Base-by-base conservation (phyloP, 345 rosid genomes). In the Garcia nutans region DNA sequence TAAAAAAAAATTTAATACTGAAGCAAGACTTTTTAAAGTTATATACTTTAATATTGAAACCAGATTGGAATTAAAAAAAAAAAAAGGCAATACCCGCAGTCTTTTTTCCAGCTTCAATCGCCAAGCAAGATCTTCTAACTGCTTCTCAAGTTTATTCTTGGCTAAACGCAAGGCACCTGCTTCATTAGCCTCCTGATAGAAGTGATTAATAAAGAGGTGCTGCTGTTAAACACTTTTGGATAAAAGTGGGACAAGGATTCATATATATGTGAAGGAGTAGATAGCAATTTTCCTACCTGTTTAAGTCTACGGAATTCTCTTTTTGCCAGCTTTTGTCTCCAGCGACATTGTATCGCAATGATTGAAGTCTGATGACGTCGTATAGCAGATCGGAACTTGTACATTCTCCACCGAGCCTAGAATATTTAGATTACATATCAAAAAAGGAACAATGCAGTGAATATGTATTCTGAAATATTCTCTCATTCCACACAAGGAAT, bases 141-240 rank as follows among this genome's bases (percentile, higher is more conserved):
- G 93, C 88, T 90, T 90, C 88, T 96, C 97, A 81, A 96, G 97
- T 80, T 96, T 93, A 86, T 59, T 89, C 87, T 96, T 96, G 44
- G 98, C 99, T 83, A 90, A 78, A 41, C 93, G 97, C 84, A 93
- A 82, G 44, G 98, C 99, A 82, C 99, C 98, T 16, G 97, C 73
- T 88, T 93, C 99, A 86, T 89, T 91, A 80, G 98, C 98, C 82
- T 85, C 94, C 97, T 93, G 89, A 70, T 80, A 72, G 20, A 78
- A 62, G 58, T 23, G 75, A 83, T 23, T 23, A 8, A 69, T 50
- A 57, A 45, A 69, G 54, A 24, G 42, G 75, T 64, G 60, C 71
- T 31, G 6, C 26, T 28, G 11, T 52, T 59, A 64, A 76, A 73
- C 72, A 31, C 61, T 50, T 22, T 20, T 41, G 12, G 44, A 10